Percentiles rank a stretch among this genome's conserved stretches.
Evolutionary conservation across 2,329 filamentous ascomycete species (phyloP).

Genomic region (Knufia fluminis): DNA sequence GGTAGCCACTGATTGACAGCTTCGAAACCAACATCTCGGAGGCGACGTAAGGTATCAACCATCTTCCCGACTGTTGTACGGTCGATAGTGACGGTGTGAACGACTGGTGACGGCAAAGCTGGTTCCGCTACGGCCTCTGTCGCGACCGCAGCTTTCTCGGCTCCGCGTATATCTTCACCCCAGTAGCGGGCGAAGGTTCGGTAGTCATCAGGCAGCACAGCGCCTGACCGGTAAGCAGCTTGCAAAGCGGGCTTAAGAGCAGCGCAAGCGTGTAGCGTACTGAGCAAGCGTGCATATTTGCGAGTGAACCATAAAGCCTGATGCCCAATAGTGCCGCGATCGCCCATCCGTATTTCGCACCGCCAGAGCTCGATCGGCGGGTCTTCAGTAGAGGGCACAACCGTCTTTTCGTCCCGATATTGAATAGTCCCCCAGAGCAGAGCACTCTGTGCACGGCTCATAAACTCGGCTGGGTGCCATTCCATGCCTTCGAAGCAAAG

Average conservation of each 20-base stretch:
- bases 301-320: neutral
- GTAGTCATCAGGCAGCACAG: neutral
- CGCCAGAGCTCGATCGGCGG: neutral
- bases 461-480: neutral
- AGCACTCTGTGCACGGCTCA: neutral
- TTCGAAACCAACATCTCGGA: neutral
- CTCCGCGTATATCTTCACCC: neutral
- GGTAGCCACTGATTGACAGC: neutral
- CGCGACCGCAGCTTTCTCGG: neutral
- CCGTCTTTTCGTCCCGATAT: neutral
- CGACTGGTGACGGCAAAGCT: neutral
- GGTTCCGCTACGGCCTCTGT: too few species aligned
- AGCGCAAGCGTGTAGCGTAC: neutral
- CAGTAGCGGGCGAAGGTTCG: neutral
- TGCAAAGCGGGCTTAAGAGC: conserved; percentile 1
- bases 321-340: neutral
- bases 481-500: neutral
- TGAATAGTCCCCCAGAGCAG: neutral
- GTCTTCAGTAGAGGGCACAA: neutral
- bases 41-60: neutral
- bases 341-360: neutral
- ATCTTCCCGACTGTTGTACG: neutral
- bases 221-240: neutral
- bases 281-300: neutral
- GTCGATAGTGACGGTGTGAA: neutral